Percentiles rank a stretch among this genome's conserved stretches.
Conservation (phyloP, 2,329 filamentous ascomycete species). For the Geosmithia morbida region DNA sequence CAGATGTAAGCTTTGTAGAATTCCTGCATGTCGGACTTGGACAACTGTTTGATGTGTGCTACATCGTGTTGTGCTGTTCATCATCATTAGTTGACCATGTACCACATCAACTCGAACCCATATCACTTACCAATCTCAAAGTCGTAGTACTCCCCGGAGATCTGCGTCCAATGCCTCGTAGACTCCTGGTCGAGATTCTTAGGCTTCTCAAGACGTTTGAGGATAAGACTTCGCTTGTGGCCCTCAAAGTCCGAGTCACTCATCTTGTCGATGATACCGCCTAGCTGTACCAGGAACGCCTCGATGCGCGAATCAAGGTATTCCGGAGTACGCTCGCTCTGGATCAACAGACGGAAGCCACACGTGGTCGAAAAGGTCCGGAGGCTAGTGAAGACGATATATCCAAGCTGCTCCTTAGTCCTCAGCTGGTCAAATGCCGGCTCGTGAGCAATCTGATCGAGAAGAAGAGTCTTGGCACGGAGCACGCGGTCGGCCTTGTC, state of each 20-base stretch:
- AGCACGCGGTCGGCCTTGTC: conserved; percentile 52
- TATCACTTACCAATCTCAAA: conserved; percentile 61
- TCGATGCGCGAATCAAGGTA: conserved; percentile 86
- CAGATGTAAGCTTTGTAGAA: conserved; percentile 69
- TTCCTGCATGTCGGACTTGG: conserved; percentile 62
- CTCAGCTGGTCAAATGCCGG: conserved; percentile 88
- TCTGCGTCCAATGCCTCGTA: conserved; percentile 69
- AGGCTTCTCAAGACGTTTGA: conserved; percentile 75
- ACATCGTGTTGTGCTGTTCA: conserved; percentile 59
- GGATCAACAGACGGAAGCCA: conserved; percentile 80
- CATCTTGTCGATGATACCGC: conserved; percentile 58
- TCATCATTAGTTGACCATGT: not conserved
- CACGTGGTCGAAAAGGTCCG: conserved; percentile 61
- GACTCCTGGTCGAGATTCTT: conserved; percentile 87
- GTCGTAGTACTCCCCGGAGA: conserved; percentile 75
- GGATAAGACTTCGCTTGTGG: conserved; percentile 80
- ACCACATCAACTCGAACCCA: not conserved
- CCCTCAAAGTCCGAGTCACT: conserved; percentile 71
- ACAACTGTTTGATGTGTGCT: conserved; percentile 55
- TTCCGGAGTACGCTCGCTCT: conserved; percentile 73
- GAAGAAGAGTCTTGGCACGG: conserved; percentile 63
- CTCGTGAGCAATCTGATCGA: conserved; percentile 85
- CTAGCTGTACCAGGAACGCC: conserved; percentile 59
- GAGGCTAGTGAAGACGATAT: conserved; percentile 80
- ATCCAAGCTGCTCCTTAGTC: conserved; percentile 94